phyloP scores from a whole-genome alignment of 169 alveolate species.

The Amoebophrya sp. region DNA sequence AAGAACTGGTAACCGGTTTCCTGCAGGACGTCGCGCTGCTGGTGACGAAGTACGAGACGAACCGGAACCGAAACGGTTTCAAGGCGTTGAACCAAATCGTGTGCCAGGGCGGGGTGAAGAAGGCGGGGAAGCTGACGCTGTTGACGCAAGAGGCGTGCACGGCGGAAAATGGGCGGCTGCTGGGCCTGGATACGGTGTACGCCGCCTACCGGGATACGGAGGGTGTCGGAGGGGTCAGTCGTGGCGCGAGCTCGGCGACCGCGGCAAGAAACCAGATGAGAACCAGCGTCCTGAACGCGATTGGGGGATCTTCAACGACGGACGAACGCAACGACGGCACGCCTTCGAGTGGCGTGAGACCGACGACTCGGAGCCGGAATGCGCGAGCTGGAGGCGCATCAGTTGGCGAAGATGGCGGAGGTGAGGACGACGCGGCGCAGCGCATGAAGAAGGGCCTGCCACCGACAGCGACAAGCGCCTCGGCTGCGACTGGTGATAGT shows the following conservation, averaged over 20 bases:
- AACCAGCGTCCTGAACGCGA: not conserved
- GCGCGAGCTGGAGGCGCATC: no score
- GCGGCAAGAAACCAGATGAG: no score
- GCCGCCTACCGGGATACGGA: not conserved
- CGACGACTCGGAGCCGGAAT: no score
- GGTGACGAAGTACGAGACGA: not conserved
- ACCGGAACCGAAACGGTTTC: not conserved
- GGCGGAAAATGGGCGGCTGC: not conserved
- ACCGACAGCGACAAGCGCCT: no score
- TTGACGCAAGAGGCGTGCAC: not conserved
- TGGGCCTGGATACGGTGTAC: not conserved
- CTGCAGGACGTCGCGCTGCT: not conserved
- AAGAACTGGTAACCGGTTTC: not conserved
- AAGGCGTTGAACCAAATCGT: not conserved
- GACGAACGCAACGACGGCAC: no score
- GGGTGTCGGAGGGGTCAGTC: no score
- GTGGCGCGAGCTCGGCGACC: no score
- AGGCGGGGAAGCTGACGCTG: not conserved
- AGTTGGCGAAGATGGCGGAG: no score
- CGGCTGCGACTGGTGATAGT: no score
- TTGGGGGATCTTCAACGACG: not conserved
- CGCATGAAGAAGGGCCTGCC: no score
- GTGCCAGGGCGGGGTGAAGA: not conserved
- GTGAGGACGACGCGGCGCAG: no score
- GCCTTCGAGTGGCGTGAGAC: no score